Evolutionary conservation across 306 rosid species (phyloP).

Genomic region (Calophaca sinica): DNA sequence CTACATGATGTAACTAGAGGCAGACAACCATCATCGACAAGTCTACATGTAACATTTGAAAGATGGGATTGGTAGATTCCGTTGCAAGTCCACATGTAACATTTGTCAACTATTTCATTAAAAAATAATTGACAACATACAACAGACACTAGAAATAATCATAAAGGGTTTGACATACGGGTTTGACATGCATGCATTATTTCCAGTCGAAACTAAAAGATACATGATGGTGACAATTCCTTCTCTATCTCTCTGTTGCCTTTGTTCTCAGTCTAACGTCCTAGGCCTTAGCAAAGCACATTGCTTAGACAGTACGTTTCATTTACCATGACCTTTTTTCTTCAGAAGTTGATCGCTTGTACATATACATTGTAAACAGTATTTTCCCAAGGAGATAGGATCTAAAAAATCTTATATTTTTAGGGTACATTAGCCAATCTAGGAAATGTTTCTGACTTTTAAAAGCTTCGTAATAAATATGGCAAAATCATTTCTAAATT

Average conservation of each 20-base stretch:
- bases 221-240: conserved; percentile 6
- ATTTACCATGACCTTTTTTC: conserved; percentile 9
- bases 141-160: conserved; percentile 8
- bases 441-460: not conserved
- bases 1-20: not conserved
- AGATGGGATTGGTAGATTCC: not conserved
- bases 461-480: conserved; percentile 26
- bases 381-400: not conserved
- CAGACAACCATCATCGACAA: conserved; percentile 4
- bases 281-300: conserved; percentile 24
- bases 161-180: not conserved
- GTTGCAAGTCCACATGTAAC: conserved; percentile 18
- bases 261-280: not conserved
- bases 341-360: not conserved
- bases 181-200: conserved; percentile 3
- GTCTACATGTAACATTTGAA: conserved; percentile 6
- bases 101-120: conserved; percentile 27
- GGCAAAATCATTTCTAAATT: conserved; percentile 14
- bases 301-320: not conserved
- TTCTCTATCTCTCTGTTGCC: not conserved
- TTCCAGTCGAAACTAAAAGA: conserved; percentile 26
- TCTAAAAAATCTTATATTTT: not conserved
- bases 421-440: conserved; percentile 4
- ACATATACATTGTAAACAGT: not conserved
- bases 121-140: not conserved